These are phyloP conservation scores for Vairimorpha ceranae DNA, from an alignment of 371 early-diverging fungal genomes.

Conservation along the genomic window DNA sequence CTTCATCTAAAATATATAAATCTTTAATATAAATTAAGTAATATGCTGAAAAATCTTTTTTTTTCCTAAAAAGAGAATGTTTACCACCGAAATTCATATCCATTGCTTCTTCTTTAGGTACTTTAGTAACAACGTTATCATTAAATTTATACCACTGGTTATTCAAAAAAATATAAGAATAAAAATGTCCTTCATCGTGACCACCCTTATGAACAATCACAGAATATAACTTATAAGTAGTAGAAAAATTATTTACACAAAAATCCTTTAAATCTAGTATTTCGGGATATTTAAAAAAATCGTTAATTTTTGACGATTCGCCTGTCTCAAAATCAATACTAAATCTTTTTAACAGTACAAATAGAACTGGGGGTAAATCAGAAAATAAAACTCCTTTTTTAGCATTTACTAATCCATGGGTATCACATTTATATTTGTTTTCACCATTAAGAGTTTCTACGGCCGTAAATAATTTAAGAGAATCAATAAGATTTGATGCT, in stretches of 20 bases:
- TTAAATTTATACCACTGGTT: constrained; percentile 81
- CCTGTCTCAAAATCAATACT: constrained; percentile 72
- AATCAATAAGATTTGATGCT: constrained; percentile 69
- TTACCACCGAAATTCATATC: constrained; percentile 71
- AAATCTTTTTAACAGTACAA: constrained; percentile 89
- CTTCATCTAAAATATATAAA: background rate
- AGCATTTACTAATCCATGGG: constrained; percentile 84
- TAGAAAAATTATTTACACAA: constrained; percentile 1
- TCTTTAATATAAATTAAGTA: constrained; percentile 58
- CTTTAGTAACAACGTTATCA: constrained; percentile 84
- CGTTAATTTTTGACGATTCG: constrained; percentile 70
- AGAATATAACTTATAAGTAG: constrained; percentile 62
- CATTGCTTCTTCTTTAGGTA: constrained; percentile 73
- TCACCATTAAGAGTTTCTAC: constrained; percentile 69
- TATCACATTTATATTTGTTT: constrained; percentile 89
- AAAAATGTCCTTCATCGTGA: constrained; percentile 88
- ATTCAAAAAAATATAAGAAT: constrained; percentile 72
- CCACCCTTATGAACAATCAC: constrained; percentile 94
- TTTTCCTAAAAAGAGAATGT: constrained; percentile 51
- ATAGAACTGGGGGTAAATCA: constrained; percentile 84
- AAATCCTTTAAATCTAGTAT: constrained; percentile 66
- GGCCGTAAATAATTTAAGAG: constrained; percentile 76
- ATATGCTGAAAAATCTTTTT: constrained; percentile 56
- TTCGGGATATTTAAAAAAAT: constrained; percentile 87
- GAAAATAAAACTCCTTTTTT: constrained; percentile 86